Base-by-base conservation (phyloP, 495 filamentous ascomycete species). In the Gamarada debralockiae region DNA sequence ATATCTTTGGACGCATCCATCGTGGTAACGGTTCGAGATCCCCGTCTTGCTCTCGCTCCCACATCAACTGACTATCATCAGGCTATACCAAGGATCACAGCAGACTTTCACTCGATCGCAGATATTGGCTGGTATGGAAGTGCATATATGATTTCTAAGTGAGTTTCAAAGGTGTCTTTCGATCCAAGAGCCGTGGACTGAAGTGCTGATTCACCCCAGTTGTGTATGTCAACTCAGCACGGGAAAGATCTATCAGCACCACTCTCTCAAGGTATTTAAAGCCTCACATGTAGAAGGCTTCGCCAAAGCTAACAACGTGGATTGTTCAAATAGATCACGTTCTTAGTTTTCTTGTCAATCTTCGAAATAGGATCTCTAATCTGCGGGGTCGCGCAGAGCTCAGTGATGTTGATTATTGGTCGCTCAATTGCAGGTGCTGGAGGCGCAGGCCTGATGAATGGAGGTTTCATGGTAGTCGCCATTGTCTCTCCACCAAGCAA, bases 381-480 rank as follows among this genome's bases (percentile, higher is more conserved):
- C 22, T 83, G 78, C 42, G 80, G 72, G 37, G 69, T 73, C 6
- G 73, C 80, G 6, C 67, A 67, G 0, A 75, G 67, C 15, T 80
- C 77, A 8, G 57, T 60, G 20, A 75, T 77, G 55, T 71, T 83
- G 27, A 83, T 84, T 47, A 58, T 74, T n/a, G 79, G 81, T 1
- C 70, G 80, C 23, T 71, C 73, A n/a, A 64, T 84, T 12, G 79
- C 80, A 12, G 81, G 80, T 15, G 29, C 77, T 31, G 78, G 74
- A 10, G 61, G 65, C 17, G 66, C 73, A 0, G 73, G 80, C 0
- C 48, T 85, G 7, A 62, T 70, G 48, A 83, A 78, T 55, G 80
- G 80, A 9, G 65, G 64, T 14, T 54, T 81, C 12, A 77, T 75
- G 1, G 80, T 85, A 4, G 27, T 29, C 27, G 27, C 10, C 10